Percentiles rank a stretch among this genome's conserved stretches.
Evolutionary conservation across 345 rosid genomes (phyloP).

Genomic region (Draba incana): DNA sequence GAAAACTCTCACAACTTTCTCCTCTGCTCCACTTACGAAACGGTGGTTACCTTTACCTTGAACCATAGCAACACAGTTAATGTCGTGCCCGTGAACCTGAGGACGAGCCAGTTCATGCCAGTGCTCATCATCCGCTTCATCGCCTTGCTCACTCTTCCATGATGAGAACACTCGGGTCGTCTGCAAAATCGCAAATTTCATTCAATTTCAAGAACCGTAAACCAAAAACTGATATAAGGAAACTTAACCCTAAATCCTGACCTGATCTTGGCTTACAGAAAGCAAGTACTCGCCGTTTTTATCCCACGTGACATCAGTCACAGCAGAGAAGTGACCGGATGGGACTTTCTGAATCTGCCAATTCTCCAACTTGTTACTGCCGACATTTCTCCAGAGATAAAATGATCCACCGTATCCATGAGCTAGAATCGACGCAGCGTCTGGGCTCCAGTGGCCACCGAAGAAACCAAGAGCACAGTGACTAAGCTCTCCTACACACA

Average conservation of each 20-base stretch:
- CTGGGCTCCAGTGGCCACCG: slow-evolving; percentile 94
- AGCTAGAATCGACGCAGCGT: slow-evolving; percentile 70
- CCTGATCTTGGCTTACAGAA: slow-evolving; percentile 96
- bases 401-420: slow-evolving; percentile 96
- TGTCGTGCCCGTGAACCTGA: slow-evolving; percentile 97
- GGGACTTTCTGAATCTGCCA: slow-evolving; percentile 94
- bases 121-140: slow-evolving; percentile 44
- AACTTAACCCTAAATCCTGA: slow-evolving; percentile 29
- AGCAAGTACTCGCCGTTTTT: slow-evolving; percentile 73
- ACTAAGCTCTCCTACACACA: slow-evolving; percentile 92
- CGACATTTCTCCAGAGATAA: slow-evolving; percentile 84
- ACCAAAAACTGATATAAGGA: background rate
- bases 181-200: slow-evolving; percentile 45
- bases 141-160: slow-evolving; percentile 59
- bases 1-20: slow-evolving; percentile 93
- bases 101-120: slow-evolving; percentile 98
- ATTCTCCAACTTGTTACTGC: slow-evolving; percentile 53
- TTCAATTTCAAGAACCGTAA: background rate
- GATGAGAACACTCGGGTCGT: slow-evolving; percentile 80
- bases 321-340: slow-evolving; percentile 86
- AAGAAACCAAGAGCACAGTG: slow-evolving; percentile 97
- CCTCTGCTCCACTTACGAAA: slow-evolving; percentile 96
- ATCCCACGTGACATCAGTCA: slow-evolving; percentile 84
- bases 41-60: slow-evolving; percentile 87
- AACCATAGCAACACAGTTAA: slow-evolving; percentile 75